A percentile compares a stretch with the other conserved stretches of the same genome.
Evolutionary conservation across 345 rosid species (phyloP).

Genomic region (Eucalyptus paniculata): DNA sequence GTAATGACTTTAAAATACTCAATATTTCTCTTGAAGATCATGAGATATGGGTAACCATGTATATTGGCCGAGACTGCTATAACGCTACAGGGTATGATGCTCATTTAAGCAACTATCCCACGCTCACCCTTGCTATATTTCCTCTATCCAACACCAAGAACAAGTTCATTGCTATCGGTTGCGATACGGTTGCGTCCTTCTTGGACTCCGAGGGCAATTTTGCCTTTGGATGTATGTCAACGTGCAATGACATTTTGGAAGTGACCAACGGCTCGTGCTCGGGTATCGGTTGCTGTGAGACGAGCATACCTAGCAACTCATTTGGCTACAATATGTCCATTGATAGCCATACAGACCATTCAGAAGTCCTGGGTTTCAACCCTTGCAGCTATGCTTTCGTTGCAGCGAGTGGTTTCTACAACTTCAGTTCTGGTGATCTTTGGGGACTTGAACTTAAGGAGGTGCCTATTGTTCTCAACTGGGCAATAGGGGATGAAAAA

Average conservation of each 20-base stretch:
- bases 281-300: slow-evolving; percentile 8
- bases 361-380: background rate
- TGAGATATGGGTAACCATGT: background rate
- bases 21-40: background rate
- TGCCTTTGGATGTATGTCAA: background rate
- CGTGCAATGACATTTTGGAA: background rate
- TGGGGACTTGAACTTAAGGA: rapidly evolving
- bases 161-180: background rate
- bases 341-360: background rate
- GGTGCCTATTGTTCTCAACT: slow-evolving; percentile 9
- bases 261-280: background rate
- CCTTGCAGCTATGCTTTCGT: slow-evolving; percentile 14
- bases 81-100: rapidly evolving
- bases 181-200: background rate
- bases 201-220: background rate
- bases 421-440: background rate
- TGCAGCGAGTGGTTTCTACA: background rate
- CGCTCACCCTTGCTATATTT: background rate
- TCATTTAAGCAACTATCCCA: rapidly evolving
- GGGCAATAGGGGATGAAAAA: slow-evolving; percentile 4
- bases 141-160: background rate
- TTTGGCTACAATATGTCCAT: background rate
- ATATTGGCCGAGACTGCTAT: background rate
- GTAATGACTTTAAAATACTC: rapidly evolving
- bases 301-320: background rate